phyloP scores from a whole-genome alignment of 768 basidiomycete genomes.

The Sarcodon sp. region DNA sequence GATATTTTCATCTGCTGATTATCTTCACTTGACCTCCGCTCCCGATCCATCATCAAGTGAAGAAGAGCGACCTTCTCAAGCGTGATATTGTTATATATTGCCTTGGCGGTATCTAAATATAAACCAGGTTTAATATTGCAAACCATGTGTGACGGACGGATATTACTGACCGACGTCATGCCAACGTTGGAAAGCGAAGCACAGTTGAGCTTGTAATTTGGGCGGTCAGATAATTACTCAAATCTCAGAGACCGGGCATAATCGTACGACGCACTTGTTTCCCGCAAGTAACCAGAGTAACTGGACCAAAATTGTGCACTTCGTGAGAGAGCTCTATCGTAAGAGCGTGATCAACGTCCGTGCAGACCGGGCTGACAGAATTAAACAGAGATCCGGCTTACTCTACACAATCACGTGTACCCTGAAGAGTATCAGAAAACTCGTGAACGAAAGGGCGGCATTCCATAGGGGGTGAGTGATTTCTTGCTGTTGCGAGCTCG shows the following conservation, averaged over 20 bases:
- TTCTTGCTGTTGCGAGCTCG: slow-evolving; percentile 63
- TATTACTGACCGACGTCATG: slow-evolving; percentile 49
- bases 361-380: background rate
- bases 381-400: background rate
- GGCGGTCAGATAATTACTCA: background rate
- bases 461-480: slow-evolving; percentile 56
- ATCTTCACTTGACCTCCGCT: slow-evolving; percentile 19
- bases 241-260: background rate
- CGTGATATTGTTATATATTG: slow-evolving; percentile 56
- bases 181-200: slow-evolving; percentile 62
- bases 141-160: background rate
- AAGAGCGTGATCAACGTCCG: background rate
- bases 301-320: slow-evolving; percentile 82
- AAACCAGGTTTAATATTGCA: background rate
- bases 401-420: background rate
- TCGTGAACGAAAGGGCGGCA: slow-evolving; percentile 20
- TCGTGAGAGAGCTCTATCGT: slow-evolving; percentile 50
- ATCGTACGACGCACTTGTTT: slow-evolving; percentile 43
- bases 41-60: slow-evolving; percentile 29
- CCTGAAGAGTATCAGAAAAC: background rate
- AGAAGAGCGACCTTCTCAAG: slow-evolving; percentile 41
- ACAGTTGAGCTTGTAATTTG: slow-evolving; percentile 47
- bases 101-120: slow-evolving; percentile 41
- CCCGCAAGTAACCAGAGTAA: slow-evolving; percentile 73
- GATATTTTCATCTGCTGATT: slow-evolving; percentile 17